A percentile compares a stretch with the other conserved stretches of the same genome.
phyloP scores from a whole-genome alignment of 257 asterid genomes.

The Pogostemon cablin region DNA sequence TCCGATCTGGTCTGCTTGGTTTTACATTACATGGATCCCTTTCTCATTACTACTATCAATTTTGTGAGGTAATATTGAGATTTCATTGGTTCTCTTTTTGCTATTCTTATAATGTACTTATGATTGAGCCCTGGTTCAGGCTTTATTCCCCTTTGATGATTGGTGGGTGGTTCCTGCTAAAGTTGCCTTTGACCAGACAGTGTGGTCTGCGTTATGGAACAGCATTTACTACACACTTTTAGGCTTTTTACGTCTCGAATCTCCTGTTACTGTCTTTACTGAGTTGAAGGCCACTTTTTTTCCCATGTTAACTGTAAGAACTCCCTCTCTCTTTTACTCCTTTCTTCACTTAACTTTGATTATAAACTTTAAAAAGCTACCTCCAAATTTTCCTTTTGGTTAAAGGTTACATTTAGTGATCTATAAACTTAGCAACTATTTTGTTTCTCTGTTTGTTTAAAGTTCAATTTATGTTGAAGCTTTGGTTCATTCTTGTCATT shows the following conservation, averaged over 20 bases:
- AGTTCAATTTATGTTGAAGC: neutral
- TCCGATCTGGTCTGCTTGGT: constrained; percentile 82
- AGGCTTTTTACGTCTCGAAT: constrained; percentile 73
- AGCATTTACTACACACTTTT: constrained; percentile 72
- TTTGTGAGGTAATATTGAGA: constrained; percentile 66
- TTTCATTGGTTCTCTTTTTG: neutral
- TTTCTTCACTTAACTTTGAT: neutral
- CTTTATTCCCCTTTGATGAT: constrained; percentile 73
- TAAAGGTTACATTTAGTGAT: neutral
- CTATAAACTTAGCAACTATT: too few relatives aligned
- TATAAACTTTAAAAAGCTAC: neutral
- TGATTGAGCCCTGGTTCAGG: constrained; percentile 41
- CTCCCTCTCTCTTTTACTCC: constrained; percentile 1
- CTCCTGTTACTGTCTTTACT: constrained; percentile 54
- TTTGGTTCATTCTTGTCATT: neutral
- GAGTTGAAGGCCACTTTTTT: constrained; percentile 78
- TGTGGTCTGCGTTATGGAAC: constrained; percentile 87
- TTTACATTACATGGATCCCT: constrained; percentile 85
- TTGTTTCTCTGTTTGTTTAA: neutral
- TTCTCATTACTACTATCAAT: constrained; percentile 81
- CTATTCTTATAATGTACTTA: constrained; percentile 7
- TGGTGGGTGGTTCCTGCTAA: constrained; percentile 98
- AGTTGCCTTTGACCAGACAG: constrained; percentile 79
- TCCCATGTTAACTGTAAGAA: constrained; percentile 86
- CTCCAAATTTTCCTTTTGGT: neutral